Conservation (phyloP, 331 rosid genomes). For the Erythrophleum ivorense region DNA sequence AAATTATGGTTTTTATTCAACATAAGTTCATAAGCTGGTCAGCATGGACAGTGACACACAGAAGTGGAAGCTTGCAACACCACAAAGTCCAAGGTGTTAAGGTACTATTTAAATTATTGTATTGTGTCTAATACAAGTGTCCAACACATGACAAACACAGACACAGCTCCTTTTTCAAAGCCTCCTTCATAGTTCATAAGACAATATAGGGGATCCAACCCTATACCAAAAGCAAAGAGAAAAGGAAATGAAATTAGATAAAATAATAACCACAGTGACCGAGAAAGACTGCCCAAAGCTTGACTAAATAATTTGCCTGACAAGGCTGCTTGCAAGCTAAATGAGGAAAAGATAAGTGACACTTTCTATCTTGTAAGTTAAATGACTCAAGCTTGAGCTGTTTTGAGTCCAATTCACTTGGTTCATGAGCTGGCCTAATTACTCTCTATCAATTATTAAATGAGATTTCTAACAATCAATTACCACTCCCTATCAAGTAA, state of each 20-base stretch:
- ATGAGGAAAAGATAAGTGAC: not conserved
- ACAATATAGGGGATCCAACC: constrained; percentile 12
- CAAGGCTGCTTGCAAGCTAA: constrained; percentile 25
- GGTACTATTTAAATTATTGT: not conserved
- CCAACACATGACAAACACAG: not conserved
- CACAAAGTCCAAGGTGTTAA: not conserved
- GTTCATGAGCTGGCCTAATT: not conserved
- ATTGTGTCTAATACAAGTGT: not conserved
- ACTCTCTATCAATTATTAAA: not conserved
- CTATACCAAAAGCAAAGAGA: not conserved
- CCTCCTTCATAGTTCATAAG: not conserved
- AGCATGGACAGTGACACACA: not conserved
- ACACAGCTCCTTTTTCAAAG: not conserved
- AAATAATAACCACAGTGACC: not conserved
- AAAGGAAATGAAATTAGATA: not conserved
- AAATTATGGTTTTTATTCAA: constrained; percentile 19
- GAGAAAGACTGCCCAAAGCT: not conserved
- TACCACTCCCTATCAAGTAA: constrained; percentile 2
- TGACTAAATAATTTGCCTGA: not conserved
- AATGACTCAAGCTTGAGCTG: too few species aligned
- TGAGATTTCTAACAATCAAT: not conserved
- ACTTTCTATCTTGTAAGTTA: not conserved
- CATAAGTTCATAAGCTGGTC: not conserved
- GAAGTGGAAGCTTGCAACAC: not conserved
- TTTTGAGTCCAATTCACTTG: too few species aligned